Conservation (phyloP, 2,329 filamentous ascomycete genomes). For the Chaetomiaceae sp. region DNA sequence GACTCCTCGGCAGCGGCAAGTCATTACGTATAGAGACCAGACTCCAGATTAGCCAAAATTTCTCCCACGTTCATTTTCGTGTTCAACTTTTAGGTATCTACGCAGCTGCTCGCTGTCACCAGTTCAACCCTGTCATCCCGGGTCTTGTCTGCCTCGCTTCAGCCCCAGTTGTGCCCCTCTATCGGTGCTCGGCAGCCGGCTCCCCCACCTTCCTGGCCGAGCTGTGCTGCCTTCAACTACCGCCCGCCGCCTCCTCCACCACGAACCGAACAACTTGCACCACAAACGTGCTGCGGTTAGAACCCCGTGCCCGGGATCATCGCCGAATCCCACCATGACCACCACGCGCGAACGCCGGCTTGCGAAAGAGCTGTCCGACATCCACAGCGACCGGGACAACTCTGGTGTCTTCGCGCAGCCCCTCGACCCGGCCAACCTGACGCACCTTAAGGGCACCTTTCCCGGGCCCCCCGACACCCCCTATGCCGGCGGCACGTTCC, state of each 20-base stretch:
- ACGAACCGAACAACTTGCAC: too few species aligned
- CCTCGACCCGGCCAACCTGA: slow-evolving; percentile 62
- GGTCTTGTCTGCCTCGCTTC: too few species aligned
- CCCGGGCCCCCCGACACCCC: slow-evolving; percentile 85
- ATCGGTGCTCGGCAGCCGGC: neutral
- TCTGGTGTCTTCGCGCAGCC: slow-evolving; percentile 70
- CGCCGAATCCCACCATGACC: slow-evolving; percentile 33
- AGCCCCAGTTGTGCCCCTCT: too few species aligned
- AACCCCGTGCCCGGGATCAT: neutral
- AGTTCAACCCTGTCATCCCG: too few species aligned
- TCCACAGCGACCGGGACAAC: slow-evolving; percentile 61
- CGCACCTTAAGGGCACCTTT: slow-evolving; percentile 77
- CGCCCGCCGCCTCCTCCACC: neutral
- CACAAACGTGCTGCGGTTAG: too few species aligned
- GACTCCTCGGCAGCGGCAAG: too few species aligned
- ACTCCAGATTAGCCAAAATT: too few species aligned
- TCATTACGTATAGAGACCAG: too few species aligned
- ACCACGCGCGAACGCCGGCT: slow-evolving; percentile 55
- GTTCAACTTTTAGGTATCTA: too few species aligned
- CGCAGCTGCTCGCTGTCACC: too few species aligned
- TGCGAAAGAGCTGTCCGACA: slow-evolving; percentile 70
- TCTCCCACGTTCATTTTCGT: too few species aligned
- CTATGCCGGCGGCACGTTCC: slow-evolving; percentile 79
- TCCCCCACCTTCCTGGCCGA: neutral
- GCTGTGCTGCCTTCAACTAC: neutral